These are phyloP conservation scores for Paramecium pentaurelia DNA, from an alignment of 73 alveolate genomes.

Conservation along the genomic window DNA sequence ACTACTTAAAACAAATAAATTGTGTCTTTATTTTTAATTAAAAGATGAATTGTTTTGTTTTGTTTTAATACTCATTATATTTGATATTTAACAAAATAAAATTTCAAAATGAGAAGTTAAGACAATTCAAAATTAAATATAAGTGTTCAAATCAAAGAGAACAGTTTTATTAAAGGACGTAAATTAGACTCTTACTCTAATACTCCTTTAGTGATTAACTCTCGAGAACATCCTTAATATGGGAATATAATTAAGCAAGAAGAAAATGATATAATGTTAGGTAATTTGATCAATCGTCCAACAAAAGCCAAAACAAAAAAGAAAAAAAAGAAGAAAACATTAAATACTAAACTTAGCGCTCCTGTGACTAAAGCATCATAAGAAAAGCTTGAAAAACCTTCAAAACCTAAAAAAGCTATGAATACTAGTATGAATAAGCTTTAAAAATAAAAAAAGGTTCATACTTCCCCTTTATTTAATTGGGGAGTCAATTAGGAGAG, in stretches of 20 bases:
- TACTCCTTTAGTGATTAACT: background rate
- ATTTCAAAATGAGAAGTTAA: slow-evolving; percentile 27
- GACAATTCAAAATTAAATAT: slow-evolving; percentile 19
- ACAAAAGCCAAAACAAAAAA: background rate
- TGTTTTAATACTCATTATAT: background rate
- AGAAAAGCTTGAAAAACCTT: background rate
- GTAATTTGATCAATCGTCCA: background rate
- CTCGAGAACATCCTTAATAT: slow-evolving; percentile 12
- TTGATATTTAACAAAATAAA: background rate
- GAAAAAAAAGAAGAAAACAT: slow-evolving; percentile 3
- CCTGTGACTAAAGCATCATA: background rate
- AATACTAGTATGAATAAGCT: background rate
- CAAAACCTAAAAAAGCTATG: background rate
- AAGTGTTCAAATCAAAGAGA: background rate
- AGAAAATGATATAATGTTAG: background rate
- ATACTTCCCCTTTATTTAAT: background rate
- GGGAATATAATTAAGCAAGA: background rate
- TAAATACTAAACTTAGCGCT: background rate
- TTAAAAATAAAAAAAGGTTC: background rate
- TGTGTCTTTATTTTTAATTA: background rate
- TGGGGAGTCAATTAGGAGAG: slow-evolving; percentile 44
- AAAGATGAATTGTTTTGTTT: background rate
- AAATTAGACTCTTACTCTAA: background rate
- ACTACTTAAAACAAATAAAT: background rate
- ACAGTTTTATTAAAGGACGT: slow-evolving; percentile 2